Conservation (phyloP, 164 flowering plant genomes). For the Vitis vinifera region DNA sequence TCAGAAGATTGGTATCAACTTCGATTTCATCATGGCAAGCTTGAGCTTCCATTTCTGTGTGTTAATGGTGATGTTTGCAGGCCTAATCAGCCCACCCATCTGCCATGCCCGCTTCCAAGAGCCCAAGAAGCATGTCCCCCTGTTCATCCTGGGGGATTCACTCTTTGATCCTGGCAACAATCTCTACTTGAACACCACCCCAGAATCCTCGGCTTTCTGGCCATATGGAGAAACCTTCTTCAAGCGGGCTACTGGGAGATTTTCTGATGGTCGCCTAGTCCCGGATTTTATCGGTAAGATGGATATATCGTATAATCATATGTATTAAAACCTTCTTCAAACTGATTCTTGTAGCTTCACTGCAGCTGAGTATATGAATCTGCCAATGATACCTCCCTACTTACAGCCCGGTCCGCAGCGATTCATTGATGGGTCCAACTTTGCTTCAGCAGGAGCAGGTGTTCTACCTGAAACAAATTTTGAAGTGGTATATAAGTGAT, state of each 20-base stretch:
- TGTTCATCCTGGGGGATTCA: slow-evolving; percentile 24
- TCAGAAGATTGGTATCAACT: no score
- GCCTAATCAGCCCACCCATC: no score
- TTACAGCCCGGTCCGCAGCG: no score
- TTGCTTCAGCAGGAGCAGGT: slow-evolving; percentile 16
- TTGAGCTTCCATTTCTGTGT: no score
- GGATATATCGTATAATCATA: no score
- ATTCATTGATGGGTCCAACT: slow-evolving; percentile 5
- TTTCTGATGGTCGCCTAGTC: slow-evolving; percentile 19
- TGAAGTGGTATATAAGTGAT: not conserved
- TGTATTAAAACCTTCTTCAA: no score
- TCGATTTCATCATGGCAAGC: no score
- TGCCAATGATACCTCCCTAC: no score
- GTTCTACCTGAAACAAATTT: slow-evolving; percentile 4
- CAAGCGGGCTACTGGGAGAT: slow-evolving; percentile 17
- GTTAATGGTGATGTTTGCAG: no score
- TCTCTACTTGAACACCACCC: not conserved
- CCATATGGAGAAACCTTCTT: slow-evolving; percentile 22
- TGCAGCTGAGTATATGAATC: no score
- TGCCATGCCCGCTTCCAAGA: no score
- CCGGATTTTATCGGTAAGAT: slow-evolving; percentile 30
- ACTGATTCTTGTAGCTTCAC: no score
- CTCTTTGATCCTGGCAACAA: slow-evolving; percentile 23
- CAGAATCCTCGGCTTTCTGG: not conserved
- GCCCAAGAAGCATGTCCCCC: not conserved